phyloP scores from a whole-genome alignment of 129 eudicot species.

The Scalesia atractyloides region DNA sequence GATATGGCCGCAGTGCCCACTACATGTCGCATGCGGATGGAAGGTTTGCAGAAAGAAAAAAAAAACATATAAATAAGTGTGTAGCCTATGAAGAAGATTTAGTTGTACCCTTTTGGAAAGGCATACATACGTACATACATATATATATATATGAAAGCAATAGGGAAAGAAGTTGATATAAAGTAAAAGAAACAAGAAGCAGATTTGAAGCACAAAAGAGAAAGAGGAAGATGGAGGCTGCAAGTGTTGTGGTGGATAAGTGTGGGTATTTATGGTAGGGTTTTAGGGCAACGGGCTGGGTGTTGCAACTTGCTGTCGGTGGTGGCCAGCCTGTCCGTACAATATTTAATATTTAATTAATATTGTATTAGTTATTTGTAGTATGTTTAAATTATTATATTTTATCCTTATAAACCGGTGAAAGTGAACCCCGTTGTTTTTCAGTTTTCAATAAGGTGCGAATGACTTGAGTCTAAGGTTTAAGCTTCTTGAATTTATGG shows the following conservation, averaged over 20 bases:
- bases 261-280: constrained; percentile 34
- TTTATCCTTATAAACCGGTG: too few relatives aligned
- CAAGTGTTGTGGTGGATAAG: constrained; percentile 8
- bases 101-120: constrained; percentile 19
- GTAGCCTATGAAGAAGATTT: constrained; percentile 17
- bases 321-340: constrained; percentile 27
- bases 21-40: constrained; percentile 54
- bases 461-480: too few relatives aligned
- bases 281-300: constrained; percentile 40
- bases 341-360: constrained; percentile 6
- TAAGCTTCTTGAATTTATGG: too few relatives aligned
- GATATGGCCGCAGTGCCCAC: constrained; percentile 59
- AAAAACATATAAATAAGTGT: not conserved
- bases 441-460: too few relatives aligned
- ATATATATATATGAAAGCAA: not conserved
- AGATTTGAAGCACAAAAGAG: not conserved
- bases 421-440: too few relatives aligned
- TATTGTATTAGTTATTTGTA: too few relatives aligned
- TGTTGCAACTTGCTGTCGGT: constrained; percentile 32
- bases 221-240: constrained; percentile 36
- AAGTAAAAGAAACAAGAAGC: not conserved
- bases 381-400: too few relatives aligned
- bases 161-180: not conserved
- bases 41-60: constrained; percentile 39
- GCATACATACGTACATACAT: too few relatives aligned